Percentiles rank a stretch among this genome's conserved stretches.
Evolutionary conservation across 2,329 filamentous ascomycete species (phyloP).

Genomic region (Dothideomycetes sp.): DNA sequence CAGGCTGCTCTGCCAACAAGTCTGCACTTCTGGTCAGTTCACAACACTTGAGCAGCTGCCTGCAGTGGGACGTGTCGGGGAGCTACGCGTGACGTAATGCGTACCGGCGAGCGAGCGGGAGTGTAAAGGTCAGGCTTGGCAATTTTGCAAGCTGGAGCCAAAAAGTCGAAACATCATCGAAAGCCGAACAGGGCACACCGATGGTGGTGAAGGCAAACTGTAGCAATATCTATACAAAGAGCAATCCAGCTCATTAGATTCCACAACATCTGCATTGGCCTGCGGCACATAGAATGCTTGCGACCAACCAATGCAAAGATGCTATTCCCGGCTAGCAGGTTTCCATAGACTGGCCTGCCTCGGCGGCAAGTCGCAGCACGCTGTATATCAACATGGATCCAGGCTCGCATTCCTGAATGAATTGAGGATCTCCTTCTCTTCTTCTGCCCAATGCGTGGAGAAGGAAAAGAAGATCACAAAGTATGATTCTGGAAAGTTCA

Average conservation of each 20-base stretch:
- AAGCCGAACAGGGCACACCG: conserved; percentile 2
- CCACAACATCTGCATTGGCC: not conserved
- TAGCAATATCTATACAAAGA: not conserved
- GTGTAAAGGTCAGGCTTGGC: not conserved
- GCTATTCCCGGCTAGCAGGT: conserved; percentile 10
- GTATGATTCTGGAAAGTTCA: too few relatives aligned
- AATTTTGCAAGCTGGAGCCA: not conserved
- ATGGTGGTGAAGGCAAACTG: too few relatives aligned
- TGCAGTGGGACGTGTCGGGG: not conserved
- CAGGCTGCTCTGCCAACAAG: not conserved
- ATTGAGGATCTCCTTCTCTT: not conserved
- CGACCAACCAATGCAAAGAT: conserved; percentile 18
- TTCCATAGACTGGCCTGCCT: conserved; percentile 1
- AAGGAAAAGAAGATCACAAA: not conserved
- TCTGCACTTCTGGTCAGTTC: too few relatives aligned
- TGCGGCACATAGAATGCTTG: conserved; percentile 12
- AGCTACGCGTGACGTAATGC: not conserved
- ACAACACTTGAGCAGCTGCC: not conserved
- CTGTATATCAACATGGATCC: too few relatives aligned
- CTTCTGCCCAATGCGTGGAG: not conserved
- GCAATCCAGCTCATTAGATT: not conserved
- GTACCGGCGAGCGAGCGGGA: not conserved
- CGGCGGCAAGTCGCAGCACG: not conserved
- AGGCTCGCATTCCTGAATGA: too few relatives aligned
- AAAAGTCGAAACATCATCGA: conserved; percentile 4